Percentiles rank a stretch among this genome's conserved stretches.
These are phyloP conservation scores for Mimosa bimucronata DNA, from an alignment of 306 rosid species.

Conservation along the genomic window DNA sequence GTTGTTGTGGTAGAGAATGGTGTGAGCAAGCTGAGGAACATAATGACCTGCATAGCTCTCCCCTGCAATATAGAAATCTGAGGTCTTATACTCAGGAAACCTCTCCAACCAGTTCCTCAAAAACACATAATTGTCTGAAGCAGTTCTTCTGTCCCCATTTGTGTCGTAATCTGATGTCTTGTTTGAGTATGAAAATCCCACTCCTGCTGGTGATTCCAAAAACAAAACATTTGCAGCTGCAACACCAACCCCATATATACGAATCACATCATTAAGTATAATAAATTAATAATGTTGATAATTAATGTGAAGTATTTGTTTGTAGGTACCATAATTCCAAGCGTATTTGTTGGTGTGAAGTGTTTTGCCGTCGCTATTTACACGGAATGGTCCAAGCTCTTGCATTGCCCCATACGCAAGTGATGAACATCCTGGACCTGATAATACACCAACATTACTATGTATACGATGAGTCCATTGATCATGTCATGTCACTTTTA, in stretches of 20 bases:
- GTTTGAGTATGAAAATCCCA: conserved; percentile 93
- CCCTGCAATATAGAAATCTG: conserved; percentile 80
- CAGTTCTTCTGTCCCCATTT: conserved; percentile 75
- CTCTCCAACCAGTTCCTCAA: conserved; percentile 90
- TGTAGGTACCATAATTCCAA: conserved; percentile 71
- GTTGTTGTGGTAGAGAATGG: conserved; percentile 64
- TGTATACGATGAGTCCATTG: too few relatives aligned
- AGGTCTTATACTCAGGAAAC: conserved; percentile 74
- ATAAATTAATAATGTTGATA: too few relatives aligned
- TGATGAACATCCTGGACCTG: conserved; percentile 98
- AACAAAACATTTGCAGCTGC: conserved; percentile 91
- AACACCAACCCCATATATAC: not conserved
- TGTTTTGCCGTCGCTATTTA: conserved; percentile 90
- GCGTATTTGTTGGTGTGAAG: conserved; percentile 61
- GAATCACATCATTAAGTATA: too few relatives aligned
- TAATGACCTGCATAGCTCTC: conserved; percentile 98
- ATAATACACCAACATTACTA: not conserved
- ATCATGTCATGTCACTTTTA: not conserved
- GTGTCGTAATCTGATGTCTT: conserved; percentile 61
- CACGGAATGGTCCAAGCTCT: conserved; percentile 92
- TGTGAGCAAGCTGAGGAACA: conserved; percentile 92
- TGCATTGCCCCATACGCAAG: conserved; percentile 96
- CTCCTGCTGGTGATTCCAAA: conserved; percentile 89
- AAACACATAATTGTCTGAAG: conserved; percentile 64
- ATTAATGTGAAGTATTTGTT: not conserved